phyloP scores from a whole-genome alignment of 225 moss, liverwort and hornwort species.

The Climacium dendroides region DNA sequence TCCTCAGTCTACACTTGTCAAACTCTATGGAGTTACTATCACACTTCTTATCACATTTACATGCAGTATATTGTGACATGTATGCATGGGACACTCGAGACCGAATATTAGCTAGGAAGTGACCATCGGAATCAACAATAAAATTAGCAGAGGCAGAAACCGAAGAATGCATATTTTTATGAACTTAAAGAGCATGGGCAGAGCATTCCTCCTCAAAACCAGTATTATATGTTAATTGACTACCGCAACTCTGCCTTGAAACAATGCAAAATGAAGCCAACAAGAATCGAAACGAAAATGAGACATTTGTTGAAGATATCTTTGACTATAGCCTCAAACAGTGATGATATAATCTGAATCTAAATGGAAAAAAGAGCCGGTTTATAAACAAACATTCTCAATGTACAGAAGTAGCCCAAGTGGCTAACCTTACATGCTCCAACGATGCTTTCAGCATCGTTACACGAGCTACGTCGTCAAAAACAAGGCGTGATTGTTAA shows the following conservation, averaged over 20 bases:
- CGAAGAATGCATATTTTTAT: neutral
- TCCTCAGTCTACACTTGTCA: neutral
- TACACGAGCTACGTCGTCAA: neutral
- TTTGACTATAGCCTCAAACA: too few species aligned
- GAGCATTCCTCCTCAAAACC: neutral
- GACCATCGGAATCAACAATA: neutral
- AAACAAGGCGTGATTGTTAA: neutral
- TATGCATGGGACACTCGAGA: neutral
- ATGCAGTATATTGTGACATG: neutral
- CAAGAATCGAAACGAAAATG: neutral
- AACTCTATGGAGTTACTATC: neutral
- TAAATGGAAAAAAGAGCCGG: neutral
- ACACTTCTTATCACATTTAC: neutral
- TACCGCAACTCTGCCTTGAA: neutral
- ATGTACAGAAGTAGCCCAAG: neutral
- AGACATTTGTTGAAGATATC: neutral
- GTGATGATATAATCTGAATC: neutral
- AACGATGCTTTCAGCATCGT: neutral
- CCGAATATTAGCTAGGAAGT: too few species aligned
- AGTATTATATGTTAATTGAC: neutral
- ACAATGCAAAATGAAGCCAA: neutral
- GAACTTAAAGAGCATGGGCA: neutral
- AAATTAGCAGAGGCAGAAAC: neutral
- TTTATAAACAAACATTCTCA: slow-evolving; percentile 7
- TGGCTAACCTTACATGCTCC: neutral